Evolutionary conservation across 331 rosid genomes (phyloP).

Genomic region (Arachis monticola): DNA sequence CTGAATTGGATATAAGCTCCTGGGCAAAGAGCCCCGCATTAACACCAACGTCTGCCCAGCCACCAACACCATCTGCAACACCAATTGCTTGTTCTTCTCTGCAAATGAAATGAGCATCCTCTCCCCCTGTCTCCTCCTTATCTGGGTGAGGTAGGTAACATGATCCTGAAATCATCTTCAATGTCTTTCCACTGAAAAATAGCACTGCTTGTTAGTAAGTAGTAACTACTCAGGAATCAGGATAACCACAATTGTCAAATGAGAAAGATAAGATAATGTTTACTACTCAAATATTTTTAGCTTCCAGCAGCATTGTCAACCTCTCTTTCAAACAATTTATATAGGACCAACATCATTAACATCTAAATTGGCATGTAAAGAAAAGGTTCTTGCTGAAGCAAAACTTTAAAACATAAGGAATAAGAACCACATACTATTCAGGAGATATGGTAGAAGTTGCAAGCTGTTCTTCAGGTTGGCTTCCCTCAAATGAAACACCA

Average conservation of each 20-base stretch:
- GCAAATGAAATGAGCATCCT: conserved; percentile 98
- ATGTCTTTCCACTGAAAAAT: conserved; percentile 53
- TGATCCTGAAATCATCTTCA: conserved; percentile 83
- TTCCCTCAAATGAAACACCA: conserved; percentile 62
- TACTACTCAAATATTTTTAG: not conserved
- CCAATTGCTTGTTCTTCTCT: conserved; percentile 81
- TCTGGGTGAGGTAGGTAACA: conserved; percentile 97
- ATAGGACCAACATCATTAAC: conserved; percentile 15
- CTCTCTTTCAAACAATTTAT: conserved; percentile 20
- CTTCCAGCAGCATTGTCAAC: not conserved
- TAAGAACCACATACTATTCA: conserved; percentile 56
- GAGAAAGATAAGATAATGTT: not conserved
- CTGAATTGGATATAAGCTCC: conserved; percentile 77
- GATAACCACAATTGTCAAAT: not conserved
- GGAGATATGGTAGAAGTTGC: conserved; percentile 50
- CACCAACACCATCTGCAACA: conserved; percentile 98
- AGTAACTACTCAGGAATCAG: conserved; percentile 19
- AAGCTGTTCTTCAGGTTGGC: conserved; percentile 56
- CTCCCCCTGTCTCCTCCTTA: conserved; percentile 92
- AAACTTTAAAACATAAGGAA: not conserved
- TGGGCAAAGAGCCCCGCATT: conserved; percentile 84
- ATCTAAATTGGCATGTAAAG: conserved; percentile 20
- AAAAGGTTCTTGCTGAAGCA: conserved; percentile 18
- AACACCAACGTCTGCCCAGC: conserved; percentile 99
- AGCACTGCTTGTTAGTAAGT: not conserved